These are phyloP conservation scores for Ensete glaucum DNA, from an alignment of 176 grass and related monocot genomes.

Conservation along the genomic window DNA sequence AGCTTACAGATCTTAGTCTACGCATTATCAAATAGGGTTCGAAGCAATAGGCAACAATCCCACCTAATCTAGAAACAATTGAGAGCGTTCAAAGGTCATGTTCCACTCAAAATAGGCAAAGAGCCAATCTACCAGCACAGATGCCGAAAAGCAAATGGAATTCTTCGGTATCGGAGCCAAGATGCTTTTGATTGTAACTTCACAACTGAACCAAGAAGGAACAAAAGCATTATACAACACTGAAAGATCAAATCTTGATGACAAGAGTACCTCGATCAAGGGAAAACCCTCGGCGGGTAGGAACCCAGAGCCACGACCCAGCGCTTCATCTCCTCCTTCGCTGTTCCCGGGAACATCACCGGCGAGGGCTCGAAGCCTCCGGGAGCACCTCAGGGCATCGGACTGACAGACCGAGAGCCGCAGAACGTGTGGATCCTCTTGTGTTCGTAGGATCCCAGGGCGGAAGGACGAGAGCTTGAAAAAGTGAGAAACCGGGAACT, in stretches of 20 bases:
- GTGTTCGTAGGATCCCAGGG: not conserved
- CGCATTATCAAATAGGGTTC: not conserved
- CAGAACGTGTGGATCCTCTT: not conserved
- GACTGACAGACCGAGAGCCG: not conserved
- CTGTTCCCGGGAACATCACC: not conserved
- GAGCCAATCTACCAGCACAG: not conserved
- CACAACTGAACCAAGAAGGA: not conserved
- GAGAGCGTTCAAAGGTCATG: not conserved
- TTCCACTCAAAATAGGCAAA: not conserved
- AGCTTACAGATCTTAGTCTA: not conserved
- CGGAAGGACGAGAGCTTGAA: not conserved
- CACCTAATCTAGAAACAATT: not conserved
- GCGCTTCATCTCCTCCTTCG: not conserved
- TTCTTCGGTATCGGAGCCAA: not conserved
- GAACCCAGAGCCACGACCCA: not conserved
- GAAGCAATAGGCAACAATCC: not conserved
- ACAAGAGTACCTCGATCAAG: not conserved
- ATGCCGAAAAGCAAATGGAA: not conserved
- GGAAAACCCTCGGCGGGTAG: not conserved
- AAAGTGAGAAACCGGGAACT: not conserved
- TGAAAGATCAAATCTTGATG: not conserved
- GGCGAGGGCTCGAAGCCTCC: conserved; percentile 1
- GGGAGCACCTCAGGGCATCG: not conserved
- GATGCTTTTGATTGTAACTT: not conserved
- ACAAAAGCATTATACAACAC: not conserved